Evolutionary conservation across 331 rosid species (phyloP).

Genomic region (Acacia pycnantha): DNA sequence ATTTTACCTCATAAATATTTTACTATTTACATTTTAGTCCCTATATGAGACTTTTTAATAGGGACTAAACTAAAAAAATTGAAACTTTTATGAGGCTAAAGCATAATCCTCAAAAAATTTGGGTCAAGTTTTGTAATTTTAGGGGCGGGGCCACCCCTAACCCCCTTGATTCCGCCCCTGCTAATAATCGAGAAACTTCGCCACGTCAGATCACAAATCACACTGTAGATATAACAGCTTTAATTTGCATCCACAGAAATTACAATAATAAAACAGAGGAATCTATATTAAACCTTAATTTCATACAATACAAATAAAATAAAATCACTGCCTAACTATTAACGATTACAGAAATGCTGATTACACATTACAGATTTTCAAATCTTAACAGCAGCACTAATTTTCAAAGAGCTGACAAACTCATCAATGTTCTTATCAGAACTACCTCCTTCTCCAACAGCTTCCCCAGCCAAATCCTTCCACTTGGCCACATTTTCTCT

Average conservation of each 20-base stretch:
- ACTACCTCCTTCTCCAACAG: constrained; percentile 53
- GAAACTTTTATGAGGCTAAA: too few relatives aligned
- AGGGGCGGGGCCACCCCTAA: too few relatives aligned
- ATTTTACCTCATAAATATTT: too few relatives aligned
- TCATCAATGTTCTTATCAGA: constrained; percentile 44
- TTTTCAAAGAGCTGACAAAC: constrained; percentile 43
- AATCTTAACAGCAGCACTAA: not conserved
- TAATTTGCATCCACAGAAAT: not conserved
- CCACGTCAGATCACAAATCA: not conserved
- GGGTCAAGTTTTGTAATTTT: too few relatives aligned
- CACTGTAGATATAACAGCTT: not conserved
- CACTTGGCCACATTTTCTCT: constrained; percentile 40
- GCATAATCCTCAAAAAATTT: too few relatives aligned
- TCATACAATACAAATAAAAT: too few relatives aligned
- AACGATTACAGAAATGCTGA: not conserved
- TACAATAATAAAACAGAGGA: not conserved
- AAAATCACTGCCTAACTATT: not conserved
- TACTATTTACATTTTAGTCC: too few relatives aligned
- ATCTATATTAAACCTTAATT: not conserved
- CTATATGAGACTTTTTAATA: too few relatives aligned
- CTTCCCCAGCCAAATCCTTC: constrained; percentile 51
- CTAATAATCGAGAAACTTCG: not conserved
- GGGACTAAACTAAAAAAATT: too few relatives aligned
- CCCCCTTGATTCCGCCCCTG: too few relatives aligned
- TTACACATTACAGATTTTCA: not conserved